Percentiles rank a stretch among this genome's conserved stretches.
These are phyloP conservation scores for Penicillium egyptiacum DNA, from an alignment of 495 filamentous ascomycete genomes.

Conservation along the genomic window DNA sequence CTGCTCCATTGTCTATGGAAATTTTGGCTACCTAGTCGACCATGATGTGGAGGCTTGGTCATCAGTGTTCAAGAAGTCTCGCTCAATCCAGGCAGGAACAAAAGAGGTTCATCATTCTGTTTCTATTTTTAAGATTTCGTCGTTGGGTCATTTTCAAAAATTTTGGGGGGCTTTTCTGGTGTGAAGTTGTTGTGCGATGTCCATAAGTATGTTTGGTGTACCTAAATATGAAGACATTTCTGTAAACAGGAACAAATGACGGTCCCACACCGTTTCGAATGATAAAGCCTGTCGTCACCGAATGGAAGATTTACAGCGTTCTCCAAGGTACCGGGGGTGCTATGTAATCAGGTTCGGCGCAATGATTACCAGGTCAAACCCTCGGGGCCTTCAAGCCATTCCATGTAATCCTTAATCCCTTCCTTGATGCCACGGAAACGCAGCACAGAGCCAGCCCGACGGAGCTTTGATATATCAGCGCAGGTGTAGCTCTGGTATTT, in stretches of 20 bases:
- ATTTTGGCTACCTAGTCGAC: background rate
- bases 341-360: background rate
- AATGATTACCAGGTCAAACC: background rate
- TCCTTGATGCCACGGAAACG: constrained; percentile 4
- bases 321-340: background rate
- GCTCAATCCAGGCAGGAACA: background rate
- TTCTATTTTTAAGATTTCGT: background rate
- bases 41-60: too few relatives aligned
- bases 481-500: constrained; percentile 3
- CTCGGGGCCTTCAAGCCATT: constrained; percentile 4
- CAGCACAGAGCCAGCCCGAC: background rate
- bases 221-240: background rate
- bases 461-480: constrained; percentile 8
- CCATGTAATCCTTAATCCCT: constrained; percentile 3
- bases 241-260: background rate
- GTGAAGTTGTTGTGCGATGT: background rate
- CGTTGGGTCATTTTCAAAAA: too few relatives aligned
- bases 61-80: background rate
- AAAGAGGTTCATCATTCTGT: background rate
- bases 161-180: too few relatives aligned
- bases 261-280: background rate
- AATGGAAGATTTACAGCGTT: background rate
- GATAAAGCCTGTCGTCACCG: background rate
- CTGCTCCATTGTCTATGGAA: background rate
- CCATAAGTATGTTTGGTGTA: background rate